Evolutionary conservation across 306 rosid genomes (phyloP).

Genomic region (Glycine tomentella): DNA sequence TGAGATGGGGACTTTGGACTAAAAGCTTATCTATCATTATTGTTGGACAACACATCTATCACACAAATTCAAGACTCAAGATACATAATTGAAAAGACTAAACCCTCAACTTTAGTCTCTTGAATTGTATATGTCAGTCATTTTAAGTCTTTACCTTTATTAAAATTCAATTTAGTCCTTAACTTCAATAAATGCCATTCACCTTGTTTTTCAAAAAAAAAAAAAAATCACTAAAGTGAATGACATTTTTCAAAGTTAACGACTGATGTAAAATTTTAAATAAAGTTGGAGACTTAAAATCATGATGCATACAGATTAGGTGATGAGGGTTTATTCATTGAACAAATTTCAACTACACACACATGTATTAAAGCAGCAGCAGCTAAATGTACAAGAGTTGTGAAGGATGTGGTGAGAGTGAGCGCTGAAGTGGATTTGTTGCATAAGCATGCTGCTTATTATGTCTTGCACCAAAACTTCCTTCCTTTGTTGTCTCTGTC

Average conservation of each 20-base stretch:
- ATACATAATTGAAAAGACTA: conserved; percentile 33
- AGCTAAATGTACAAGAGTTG: conserved; percentile 56
- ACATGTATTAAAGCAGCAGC: conserved; percentile 24
- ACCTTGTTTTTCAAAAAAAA: not conserved
- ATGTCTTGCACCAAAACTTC: conserved; percentile 55
- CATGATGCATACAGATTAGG: not conserved
- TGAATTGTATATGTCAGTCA: not conserved
- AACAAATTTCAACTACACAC: conserved; percentile 26
- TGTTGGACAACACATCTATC: conserved; percentile 23
- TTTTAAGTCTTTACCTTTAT: not conserved
- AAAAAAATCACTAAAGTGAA: not conserved
- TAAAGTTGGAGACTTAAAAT: conserved; percentile 10
- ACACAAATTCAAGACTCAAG: conserved; percentile 38
- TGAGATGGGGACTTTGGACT: conserved; percentile 16
- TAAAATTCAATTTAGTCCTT: not conserved
- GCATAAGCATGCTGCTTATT: conserved; percentile 53
- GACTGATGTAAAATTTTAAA: not conserved
- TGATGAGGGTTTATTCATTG: conserved; percentile 10
- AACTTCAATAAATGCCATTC: not conserved
- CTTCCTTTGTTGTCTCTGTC: conserved; percentile 44
- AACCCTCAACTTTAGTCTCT: not conserved
- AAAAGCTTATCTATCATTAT: conserved; percentile 30
- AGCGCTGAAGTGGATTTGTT: conserved; percentile 45
- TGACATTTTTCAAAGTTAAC: not conserved
- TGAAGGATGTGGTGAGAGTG: conserved; percentile 63